Base-by-base conservation (phyloP, 2,329 filamentous ascomycete genomes). In the Aspergillus alliaceus region DNA sequence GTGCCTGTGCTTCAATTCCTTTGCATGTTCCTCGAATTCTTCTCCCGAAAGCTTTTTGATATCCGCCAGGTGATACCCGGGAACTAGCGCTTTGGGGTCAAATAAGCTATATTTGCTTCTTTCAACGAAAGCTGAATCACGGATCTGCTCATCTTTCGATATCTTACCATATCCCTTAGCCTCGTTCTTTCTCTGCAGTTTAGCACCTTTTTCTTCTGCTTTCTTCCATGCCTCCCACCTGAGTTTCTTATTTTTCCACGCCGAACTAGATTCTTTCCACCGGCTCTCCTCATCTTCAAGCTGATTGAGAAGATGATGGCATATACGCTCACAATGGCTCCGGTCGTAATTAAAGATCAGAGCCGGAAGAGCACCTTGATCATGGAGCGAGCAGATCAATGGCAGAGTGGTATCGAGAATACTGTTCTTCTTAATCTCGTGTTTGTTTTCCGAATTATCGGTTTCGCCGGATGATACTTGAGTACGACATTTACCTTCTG, bases 321-420 rank as follows among this genome's bases (percentile, higher is more conserved):
- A 81, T 14, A 89, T 82, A 9, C 72, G 69, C 70, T 91, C 89
- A 64, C 90, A 93, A 29, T 77, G 72, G 1, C 72, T 71, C 48
- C 89, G 84, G 61, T 92, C 87, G 64, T 90, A 93, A 67, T 90
- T 90, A 78, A 93, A 93, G 1, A 92, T 71, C 12, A 93, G 85
- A 0, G 87, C 89, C 0, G 90, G 90, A 1, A 93, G 78, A 0
- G 87, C 88, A 54, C 84, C 82, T 55, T 86, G 83, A 15, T 79
- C 76, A 49, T 90, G 82, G 1, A 92, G 77, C 1, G 60, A 62
- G 44, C 57, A 65, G 11, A 68, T 57, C 29, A 68, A 34, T 31
- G 85, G 80, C 18, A 89, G 73, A 3, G 82, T 85, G 9, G 80
- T 82, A 22, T 67, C 64, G 29, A 72, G 64, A 11, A 81, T 63